phyloP scores from a whole-genome alignment of 2,329 filamentous ascomycete genomes.

The Penicillium sp. region DNA sequence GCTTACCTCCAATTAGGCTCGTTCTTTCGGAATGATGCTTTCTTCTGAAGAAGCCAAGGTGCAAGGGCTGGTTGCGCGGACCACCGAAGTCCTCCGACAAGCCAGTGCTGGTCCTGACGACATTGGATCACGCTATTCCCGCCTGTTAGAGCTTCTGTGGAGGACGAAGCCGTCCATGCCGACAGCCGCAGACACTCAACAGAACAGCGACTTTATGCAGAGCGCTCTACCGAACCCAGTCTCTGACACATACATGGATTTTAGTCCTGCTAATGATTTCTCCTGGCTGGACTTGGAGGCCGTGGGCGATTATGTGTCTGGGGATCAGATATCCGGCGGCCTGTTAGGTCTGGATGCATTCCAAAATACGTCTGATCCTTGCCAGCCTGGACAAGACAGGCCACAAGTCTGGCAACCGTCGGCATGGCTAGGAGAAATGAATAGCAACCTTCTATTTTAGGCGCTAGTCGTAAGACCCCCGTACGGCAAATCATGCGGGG shows the following conservation, averaged over 20 bases:
- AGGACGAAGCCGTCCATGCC: slow-evolving; percentile 38
- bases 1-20: slow-evolving; percentile 38
- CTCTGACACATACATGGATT: slow-evolving; percentile 38
- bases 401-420: slow-evolving; percentile 36
- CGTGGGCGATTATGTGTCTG: slow-evolving; percentile 53
- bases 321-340: slow-evolving; percentile 38
- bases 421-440: slow-evolving; percentile 41
- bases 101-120: slow-evolving; percentile 56
- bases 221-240: slow-evolving; percentile 30
- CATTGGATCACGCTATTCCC: slow-evolving; percentile 57
- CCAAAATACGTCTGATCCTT: slow-evolving; percentile 29
- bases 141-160: slow-evolving; percentile 58
- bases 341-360: slow-evolving; percentile 36
- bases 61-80: slow-evolving; percentile 54
- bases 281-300: slow-evolving; percentile 59
- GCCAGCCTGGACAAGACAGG: slow-evolving; percentile 29
- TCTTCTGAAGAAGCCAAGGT: slow-evolving; percentile 52
- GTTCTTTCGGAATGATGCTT: slow-evolving; percentile 56
- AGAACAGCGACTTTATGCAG: slow-evolving; percentile 32
- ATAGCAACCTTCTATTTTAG: slow-evolving; percentile 32
- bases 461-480: slow-evolving; percentile 12
- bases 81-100: slow-evolving; percentile 55
- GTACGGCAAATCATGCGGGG: slow-evolving; percentile 23
- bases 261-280: slow-evolving; percentile 52
- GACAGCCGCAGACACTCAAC: slow-evolving; percentile 24